Base-by-base conservation (phyloP, 1,284 basidiomycete genomes). In the Gomphus bonarii region DNA sequence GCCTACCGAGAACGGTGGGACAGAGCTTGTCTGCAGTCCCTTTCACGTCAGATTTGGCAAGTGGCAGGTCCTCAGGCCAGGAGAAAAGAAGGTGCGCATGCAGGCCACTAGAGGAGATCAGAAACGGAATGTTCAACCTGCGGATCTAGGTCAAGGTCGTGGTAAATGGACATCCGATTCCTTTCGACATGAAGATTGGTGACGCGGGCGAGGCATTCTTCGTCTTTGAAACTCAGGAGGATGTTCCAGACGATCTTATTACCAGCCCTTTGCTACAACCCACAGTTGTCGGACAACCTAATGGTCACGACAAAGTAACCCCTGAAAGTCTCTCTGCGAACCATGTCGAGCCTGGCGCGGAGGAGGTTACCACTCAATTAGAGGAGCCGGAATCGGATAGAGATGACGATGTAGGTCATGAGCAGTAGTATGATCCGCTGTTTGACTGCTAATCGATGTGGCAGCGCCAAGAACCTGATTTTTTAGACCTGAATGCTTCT, bases 151-250 rank as follows among this genome's bases (percentile, higher is more conserved):
- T 95, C 58, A 88, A 85, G 61, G 80, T 95, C 31, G 80, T 81
- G 54, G 81, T 95, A 65, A 93, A 93, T 69, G 88, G 87, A 38
- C 76, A 79, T 59, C 78, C 80, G 10, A 85, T 93, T 54, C 95
- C 95, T 1, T 99, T 93, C 69, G 82, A 80, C 67, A 99, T 99
- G 97, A 99, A 99, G 76, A 95, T 99, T 63, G 93, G 94, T 46
- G 95, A 99, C 61, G 91, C 95, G 1, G 97, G 97, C 18, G 97
- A 99, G 72, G 97, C 95, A 0, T 99, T 99, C 76, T 99, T 99
- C 66, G 90, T 99, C 42, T 91, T 99, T 63, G 95, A 99, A 71
- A 97, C 95, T 1, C 92, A 97, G 48, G 90, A 88, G 53, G 90
- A 95, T 61, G 85, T 99, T 35, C 95, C 97, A 1, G 88, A 84